phyloP scores from a whole-genome alignment of 148 eudicot genomes.

The Vaccinium corymbosum region DNA sequence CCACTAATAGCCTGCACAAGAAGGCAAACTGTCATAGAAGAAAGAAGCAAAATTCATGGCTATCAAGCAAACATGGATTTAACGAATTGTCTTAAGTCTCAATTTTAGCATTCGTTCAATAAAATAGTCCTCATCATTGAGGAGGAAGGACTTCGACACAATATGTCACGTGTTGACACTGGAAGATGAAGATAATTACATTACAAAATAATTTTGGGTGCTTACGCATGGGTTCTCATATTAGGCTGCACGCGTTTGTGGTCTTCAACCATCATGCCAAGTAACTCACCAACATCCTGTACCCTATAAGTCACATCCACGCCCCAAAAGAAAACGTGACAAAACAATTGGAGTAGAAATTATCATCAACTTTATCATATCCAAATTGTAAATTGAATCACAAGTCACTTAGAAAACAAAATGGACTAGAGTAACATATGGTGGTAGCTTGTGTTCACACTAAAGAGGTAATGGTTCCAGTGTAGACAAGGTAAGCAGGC shows the following conservation, averaged over 20 bases:
- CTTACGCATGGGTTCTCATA: slow-evolving; percentile 94
- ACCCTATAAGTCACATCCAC: slow-evolving; percentile 47
- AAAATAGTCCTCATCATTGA: neutral
- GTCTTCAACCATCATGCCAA: slow-evolving; percentile 97
- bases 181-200: neutral
- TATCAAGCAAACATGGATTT: neutral
- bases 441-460: neutral
- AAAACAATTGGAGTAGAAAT: neutral
- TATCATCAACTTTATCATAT: neutral
- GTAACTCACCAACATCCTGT: slow-evolving; percentile 96
- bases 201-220: neutral
- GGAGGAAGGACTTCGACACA: neutral
- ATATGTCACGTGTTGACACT: neutral
- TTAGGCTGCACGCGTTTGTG: slow-evolving; percentile 84
- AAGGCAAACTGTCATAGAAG: slow-evolving; percentile 8
- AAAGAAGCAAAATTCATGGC: slow-evolving; percentile 4
- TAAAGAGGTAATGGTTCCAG: neutral
- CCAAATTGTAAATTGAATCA: neutral
- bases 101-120: neutral
- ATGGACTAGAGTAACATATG: neutral
- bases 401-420: neutral
- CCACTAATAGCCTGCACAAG: slow-evolving; percentile 73
- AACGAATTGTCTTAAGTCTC: neutral
- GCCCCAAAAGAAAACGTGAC: neutral
- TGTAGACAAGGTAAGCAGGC: neutral